phyloP scores from a whole-genome alignment of 176 grass and related monocot genomes.

The Juncus effusus region DNA sequence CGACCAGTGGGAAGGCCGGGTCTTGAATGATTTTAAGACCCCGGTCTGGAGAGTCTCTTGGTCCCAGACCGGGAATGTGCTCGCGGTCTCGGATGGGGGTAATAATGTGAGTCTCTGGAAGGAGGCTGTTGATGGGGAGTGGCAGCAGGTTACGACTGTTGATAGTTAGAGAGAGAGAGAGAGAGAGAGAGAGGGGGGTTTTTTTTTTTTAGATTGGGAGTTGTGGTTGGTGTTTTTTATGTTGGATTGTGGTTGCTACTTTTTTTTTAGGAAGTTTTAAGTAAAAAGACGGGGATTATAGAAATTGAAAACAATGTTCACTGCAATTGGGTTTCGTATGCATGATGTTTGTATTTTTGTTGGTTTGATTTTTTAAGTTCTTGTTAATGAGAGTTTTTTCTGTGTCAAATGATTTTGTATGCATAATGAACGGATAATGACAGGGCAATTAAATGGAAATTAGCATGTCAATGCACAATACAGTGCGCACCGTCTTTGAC shows the following conservation, averaged over 20 bases:
- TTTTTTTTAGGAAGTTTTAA: not conserved
- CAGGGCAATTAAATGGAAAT: no score
- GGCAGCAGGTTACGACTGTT: conserved; percentile 68
- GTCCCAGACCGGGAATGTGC: conserved; percentile 66
- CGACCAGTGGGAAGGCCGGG: conserved; percentile 57
- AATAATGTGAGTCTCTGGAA: conserved; percentile 71
- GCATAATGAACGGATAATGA: no score
- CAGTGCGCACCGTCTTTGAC: no score
- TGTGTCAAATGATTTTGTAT: no score
- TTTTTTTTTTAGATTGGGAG: not conserved
- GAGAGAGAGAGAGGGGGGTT: no score
- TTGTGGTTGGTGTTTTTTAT: not conserved
- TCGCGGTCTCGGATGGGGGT: conserved; percentile 58
- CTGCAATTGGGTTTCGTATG: no score
- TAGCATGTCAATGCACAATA: no score
- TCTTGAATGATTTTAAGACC: conserved; percentile 60
- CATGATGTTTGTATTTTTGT: no score
- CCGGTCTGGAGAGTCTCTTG: conserved; percentile 71
- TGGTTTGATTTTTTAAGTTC: no score
- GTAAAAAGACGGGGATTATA: no score
- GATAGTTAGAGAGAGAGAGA: conserved; percentile 46
- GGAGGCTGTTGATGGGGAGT: conserved; percentile 64
- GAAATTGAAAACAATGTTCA: no score
- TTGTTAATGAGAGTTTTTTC: no score
- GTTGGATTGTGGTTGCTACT: not conserved